Evolutionary conservation across 257 asterid species (phyloP).

Genomic region (Fraxinus pennsylvanica): DNA sequence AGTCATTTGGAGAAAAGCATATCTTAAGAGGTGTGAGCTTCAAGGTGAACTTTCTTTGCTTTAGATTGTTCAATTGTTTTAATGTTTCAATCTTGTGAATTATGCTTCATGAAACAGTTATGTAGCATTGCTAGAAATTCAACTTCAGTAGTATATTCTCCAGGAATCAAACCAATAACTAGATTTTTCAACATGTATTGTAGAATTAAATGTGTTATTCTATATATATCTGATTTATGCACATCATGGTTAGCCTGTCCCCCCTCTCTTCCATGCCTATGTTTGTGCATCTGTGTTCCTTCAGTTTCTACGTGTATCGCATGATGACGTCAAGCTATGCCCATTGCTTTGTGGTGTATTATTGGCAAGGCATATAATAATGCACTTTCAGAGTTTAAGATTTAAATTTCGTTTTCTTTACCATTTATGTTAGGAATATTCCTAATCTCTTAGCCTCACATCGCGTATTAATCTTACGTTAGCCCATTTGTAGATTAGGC

Average conservation of each 20-base stretch:
- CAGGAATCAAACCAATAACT: neutral
- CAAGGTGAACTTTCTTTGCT: slow-evolving; percentile 64
- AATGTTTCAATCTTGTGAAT: neutral
- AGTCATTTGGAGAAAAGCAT: slow-evolving; percentile 93
- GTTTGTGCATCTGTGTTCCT: neutral
- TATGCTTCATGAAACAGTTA: neutral
- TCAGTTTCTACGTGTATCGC: neutral
- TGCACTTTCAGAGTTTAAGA: neutral
- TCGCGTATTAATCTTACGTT: slow-evolving; percentile 10
- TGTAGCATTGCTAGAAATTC: neutral
- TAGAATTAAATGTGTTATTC: neutral
- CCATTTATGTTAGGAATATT: neutral
- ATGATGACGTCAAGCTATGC: neutral
- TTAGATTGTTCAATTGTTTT: neutral
- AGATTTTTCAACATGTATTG: neutral
- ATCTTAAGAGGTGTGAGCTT: slow-evolving; percentile 89
- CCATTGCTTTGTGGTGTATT: neutral
- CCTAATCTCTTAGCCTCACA: neutral
- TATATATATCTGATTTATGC: neutral
- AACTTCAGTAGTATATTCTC: neutral
- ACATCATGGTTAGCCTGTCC: neutral
- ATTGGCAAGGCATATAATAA: neutral
- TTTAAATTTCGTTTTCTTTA: neutral
- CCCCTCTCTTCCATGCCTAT: neutral
- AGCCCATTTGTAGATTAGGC: slow-evolving; percentile 72